Conservation (phyloP, 306 rosid species). For the peach (Prunus persica) region DNA sequence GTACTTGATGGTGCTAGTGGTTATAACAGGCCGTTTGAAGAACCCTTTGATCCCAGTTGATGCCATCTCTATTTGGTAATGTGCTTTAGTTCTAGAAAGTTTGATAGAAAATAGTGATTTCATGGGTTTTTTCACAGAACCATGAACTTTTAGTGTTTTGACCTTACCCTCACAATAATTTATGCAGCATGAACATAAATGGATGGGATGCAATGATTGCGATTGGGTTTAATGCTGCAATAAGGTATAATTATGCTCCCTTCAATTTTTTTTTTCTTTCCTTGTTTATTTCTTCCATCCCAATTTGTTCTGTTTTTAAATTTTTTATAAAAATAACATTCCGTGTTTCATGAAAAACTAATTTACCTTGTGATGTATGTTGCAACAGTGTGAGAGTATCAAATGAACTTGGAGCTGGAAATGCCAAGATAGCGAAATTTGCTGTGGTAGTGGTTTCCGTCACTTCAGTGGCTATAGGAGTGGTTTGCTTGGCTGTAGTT, state of each 20-base stretch:
- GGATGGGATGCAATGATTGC: conserved; percentile 87
- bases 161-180: background rate
- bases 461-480: conserved; percentile 65
- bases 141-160: background rate
- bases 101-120: background rate
- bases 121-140: background rate
- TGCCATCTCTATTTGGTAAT: conserved; percentile 72
- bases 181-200: conserved; percentile 62
- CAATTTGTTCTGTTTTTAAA: background rate
- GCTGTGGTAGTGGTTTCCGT: conserved; percentile 64
- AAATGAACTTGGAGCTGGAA: conserved; percentile 78
- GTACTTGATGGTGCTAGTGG: conserved; percentile 78
- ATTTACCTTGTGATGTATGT: background rate
- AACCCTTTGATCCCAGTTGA: conserved; percentile 67
- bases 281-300: background rate
- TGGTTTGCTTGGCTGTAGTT: conserved; percentile 42
- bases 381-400: conserved; percentile 78
- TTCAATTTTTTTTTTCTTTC: background rate
- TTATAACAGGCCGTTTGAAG: conserved; percentile 57
- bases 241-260: conserved; percentile 43
- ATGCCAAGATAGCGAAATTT: conserved; percentile 50
- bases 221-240: conserved; percentile 71
- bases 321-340: no score
- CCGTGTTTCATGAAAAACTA: no score
- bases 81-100: background rate